Evolutionary conservation across 164 flowering plant species (phyloP).

Genomic region (Brasenia schreberi): DNA sequence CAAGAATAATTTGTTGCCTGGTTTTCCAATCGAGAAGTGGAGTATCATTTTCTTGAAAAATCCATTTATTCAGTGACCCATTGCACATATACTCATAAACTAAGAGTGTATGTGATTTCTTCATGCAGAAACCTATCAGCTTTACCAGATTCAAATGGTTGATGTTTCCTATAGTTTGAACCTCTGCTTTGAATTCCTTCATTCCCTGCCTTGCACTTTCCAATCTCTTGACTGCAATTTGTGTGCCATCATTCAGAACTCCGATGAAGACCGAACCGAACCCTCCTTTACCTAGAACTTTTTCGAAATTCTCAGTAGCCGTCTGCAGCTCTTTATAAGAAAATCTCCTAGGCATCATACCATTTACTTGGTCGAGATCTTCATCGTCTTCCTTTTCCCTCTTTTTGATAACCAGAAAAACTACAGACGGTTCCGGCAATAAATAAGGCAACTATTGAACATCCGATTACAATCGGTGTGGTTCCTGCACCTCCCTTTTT

Average conservation of each 20-base stretch:
- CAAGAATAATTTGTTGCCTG: constrained; percentile 5
- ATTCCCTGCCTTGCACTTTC: constrained; percentile 14
- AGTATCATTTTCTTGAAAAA: constrained; percentile 3
- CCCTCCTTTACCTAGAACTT: constrained; percentile 8
- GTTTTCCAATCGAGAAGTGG: constrained; percentile 11
- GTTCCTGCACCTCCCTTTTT: neutral
- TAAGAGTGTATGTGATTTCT: constrained; percentile 8
- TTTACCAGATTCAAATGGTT: constrained; percentile 20
- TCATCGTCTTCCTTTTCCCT: neutral
- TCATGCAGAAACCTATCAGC: constrained; percentile 12
- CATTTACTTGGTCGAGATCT: too few species aligned
- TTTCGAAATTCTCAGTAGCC: constrained; percentile 13
- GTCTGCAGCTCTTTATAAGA: constrained; percentile 8
- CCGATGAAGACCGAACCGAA: constrained; percentile 18
- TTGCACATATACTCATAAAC: constrained; percentile 17
- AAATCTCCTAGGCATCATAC: constrained; percentile 8
- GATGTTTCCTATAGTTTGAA: constrained; percentile 11
- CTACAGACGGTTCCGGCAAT: neutral
- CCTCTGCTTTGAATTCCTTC: constrained; percentile 17
- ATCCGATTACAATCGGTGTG: neutral
- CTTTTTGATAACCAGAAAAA: neutral
- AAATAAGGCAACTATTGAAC: neutral
- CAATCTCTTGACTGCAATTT: constrained; percentile 19
- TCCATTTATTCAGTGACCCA: constrained; percentile 19
- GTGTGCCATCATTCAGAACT: constrained; percentile 10